Conservation (phyloP, 2,329 filamentous ascomycete species). For the Apiospora arundinis region DNA sequence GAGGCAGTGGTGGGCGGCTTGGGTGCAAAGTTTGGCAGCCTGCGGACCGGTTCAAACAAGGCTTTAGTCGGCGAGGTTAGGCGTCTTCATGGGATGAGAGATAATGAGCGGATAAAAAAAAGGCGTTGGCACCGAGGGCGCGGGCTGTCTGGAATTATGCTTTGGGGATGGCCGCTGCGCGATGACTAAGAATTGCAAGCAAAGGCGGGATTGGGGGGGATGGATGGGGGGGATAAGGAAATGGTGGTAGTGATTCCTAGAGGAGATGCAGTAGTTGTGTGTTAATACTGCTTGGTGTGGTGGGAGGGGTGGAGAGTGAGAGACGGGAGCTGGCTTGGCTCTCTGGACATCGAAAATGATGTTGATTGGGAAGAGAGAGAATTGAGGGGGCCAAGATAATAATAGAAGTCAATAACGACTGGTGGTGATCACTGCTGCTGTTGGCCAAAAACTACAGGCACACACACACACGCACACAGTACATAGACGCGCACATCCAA, state of each 20-base stretch:
- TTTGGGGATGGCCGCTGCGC: constrained; percentile 11
- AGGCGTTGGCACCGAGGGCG: background rate
- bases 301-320: constrained; percentile 9
- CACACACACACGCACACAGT: background rate
- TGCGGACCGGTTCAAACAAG: constrained; percentile 10
- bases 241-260: background rate
- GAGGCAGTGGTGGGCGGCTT: constrained; percentile 9
- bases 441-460: constrained; percentile 1
- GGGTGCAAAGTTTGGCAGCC: constrained; percentile 6
- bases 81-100: constrained; percentile 16
- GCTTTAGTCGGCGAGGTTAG: constrained; percentile 14
- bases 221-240: background rate
- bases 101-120: constrained; percentile 13
- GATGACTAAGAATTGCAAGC: constrained; percentile 13
- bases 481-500: background rate
- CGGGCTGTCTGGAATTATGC: constrained; percentile 10
- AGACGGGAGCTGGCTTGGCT: constrained; percentile 14
- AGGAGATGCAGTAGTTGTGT: constrained; percentile 10
- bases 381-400: constrained; percentile 19
- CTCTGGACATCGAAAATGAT: constrained; percentile 15
- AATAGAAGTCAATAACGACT: constrained; percentile 14
- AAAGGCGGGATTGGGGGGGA: background rate
- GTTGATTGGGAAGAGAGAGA: constrained; percentile 15
- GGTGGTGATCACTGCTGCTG: constrained; percentile 4
- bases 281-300: background rate